phyloP scores from a whole-genome alignment of 148 eudicot species.

The Cornus suecica region DNA sequence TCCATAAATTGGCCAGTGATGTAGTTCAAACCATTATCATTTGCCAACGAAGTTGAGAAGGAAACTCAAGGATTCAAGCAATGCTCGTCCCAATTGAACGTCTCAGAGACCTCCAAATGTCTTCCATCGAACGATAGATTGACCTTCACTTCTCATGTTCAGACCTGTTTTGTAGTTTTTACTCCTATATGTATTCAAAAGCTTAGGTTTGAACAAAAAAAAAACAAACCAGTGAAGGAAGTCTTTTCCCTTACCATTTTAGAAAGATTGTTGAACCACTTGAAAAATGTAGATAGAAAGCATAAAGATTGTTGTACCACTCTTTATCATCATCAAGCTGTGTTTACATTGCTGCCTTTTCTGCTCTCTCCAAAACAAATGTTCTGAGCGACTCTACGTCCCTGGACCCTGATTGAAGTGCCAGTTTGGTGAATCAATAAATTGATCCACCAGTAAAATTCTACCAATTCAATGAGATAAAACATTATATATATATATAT shows the following conservation, averaged over 20 bases:
- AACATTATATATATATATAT: background rate
- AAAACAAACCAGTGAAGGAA: background rate
- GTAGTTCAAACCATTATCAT: background rate
- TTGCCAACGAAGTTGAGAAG: background rate
- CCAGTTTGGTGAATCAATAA: background rate
- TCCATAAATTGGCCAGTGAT: background rate
- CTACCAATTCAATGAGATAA: background rate
- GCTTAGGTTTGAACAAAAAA: too few relatives aligned
- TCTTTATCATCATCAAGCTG: conserved; percentile 47
- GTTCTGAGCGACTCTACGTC: conserved; percentile 69
- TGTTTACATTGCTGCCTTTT: conserved; percentile 57
- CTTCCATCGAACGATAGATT: too few relatives aligned
- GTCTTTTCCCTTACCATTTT: background rate
- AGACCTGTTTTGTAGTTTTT: too few relatives aligned
- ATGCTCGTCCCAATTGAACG: too few relatives aligned
- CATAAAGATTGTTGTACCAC: conserved; percentile 26
- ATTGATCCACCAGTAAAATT: background rate
- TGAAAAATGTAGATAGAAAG: background rate
- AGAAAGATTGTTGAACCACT: background rate
- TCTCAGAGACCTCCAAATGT: too few relatives aligned
- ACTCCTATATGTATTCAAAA: too few relatives aligned
- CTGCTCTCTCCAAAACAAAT: conserved; percentile 72
- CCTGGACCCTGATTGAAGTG: conserved; percentile 38
- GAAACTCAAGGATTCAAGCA: too few relatives aligned
- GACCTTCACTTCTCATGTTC: too few relatives aligned